These are phyloP conservation scores for Phytophthora parvispora DNA, from an alignment of 352 stramenopile species.

Conservation along the genomic window DNA sequence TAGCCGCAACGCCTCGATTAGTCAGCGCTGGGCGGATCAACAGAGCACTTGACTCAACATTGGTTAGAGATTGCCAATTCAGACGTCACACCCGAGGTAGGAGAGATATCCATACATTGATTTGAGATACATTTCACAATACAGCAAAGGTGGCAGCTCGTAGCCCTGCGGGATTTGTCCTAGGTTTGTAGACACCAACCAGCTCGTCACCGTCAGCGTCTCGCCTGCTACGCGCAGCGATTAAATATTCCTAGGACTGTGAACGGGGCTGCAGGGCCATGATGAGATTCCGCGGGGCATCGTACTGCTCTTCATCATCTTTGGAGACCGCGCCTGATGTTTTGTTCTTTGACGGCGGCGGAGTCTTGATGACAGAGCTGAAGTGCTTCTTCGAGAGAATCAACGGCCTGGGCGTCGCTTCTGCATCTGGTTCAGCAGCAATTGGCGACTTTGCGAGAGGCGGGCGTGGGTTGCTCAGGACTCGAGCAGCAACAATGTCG, in stretches of 20 bases:
- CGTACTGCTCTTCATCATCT: conserved; percentile 31
- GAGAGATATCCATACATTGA: conserved; percentile 6
- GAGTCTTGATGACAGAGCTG: conserved; percentile 1
- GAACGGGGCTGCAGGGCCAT: conserved; percentile 30
- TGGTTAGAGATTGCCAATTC: too few species aligned
- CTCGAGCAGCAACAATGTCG: conserved; percentile 40
- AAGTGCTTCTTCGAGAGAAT: conserved; percentile 6
- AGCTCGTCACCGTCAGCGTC: background rate
- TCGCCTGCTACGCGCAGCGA: conserved; percentile 1
- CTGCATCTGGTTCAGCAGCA: conserved; percentile 19
- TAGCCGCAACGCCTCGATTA: conserved; percentile 1
- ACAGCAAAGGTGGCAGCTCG: conserved; percentile 12
- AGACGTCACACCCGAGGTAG: too few species aligned
- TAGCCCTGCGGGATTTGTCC: background rate
- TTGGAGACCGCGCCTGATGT: conserved; percentile 2
- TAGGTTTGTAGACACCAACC: too few species aligned
- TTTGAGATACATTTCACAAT: conserved; percentile 28
- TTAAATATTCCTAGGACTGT: conserved; percentile 42
- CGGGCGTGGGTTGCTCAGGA: conserved; percentile 16
- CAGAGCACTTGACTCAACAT: conserved; percentile 4
- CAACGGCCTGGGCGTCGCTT: conserved; percentile 20
- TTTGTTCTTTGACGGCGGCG: background rate
- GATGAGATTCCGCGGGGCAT: conserved; percentile 37
- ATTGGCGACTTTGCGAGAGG: conserved; percentile 18
- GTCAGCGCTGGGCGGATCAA: background rate